Evolutionary conservation across 345 rosid species (phyloP), one percentile per base, ranked within the genome.

Genomic region (Hibiscus syriacus): DNA sequence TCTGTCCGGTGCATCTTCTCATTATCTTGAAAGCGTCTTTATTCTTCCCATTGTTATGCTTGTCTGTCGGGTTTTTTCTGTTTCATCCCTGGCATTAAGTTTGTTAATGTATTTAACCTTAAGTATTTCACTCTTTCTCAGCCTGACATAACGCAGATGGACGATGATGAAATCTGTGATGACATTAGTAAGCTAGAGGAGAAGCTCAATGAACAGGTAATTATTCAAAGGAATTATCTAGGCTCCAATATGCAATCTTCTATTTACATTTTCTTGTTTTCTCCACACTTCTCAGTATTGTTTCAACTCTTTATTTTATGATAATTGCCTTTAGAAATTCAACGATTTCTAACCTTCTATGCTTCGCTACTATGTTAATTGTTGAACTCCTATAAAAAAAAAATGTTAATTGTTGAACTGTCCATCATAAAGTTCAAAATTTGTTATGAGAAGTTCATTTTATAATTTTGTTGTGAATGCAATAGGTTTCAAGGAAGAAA

Each of bases 401-500:
- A n/a, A n/a, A n/a, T n/a, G n/a, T n/a, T n/a, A n/a, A n/a, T n/a
- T n/a, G 39, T 55, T 64, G 66, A 50, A 55, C 64, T 66, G 55
- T 59, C 52, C 74, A 64, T 34, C 23, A 46, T 66, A 6, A 54
- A 50, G 22, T 20, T 55, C 30, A 59, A 50, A 58, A 66, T 27
- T 48, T 72, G n/a, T 56, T 26, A 36, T 16, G 36, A 23, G 14
- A 55, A 70, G 11, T 67, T 52, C 10, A 25, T 39, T 57, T 55
- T 32, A 17, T 70, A 49, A 11, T 27, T 64, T 53, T 68, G 55
- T 48, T 70, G 73, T 76, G 67, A 26, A 70, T 65, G 53, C 60
- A 25, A 32, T 54, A 94, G 99, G 89, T 84, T 73, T 79, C 74
- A 60, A 87, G 81, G 89, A 92, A 84, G 87, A 90, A 82, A 74